Base-by-base conservation (phyloP, 352 stramenopile species). In the Pseudoperonospora humuli region DNA sequence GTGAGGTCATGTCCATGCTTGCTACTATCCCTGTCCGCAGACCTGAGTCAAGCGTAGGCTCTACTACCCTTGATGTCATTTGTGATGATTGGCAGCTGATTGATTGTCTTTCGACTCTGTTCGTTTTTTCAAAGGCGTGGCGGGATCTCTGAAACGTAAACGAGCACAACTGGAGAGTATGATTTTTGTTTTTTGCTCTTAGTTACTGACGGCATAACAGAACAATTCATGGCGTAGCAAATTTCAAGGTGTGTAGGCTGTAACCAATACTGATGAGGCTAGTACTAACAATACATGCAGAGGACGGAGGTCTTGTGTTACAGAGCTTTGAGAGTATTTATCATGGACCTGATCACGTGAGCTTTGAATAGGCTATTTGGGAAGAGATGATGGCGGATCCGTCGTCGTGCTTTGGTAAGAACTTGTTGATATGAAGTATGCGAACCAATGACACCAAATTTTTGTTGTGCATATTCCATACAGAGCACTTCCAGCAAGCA, bases 381-480 rank as follows among this genome's bases (percentile, higher is more conserved):
- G 77, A 93, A 67, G 80, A 90, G 46, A 93, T 93, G 80, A 77
- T 93, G 41, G 80, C 80, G 18, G 76, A 93, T 59, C 80, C 80
- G 3, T 79, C 77, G 14, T 69, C 70, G 3, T 93, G 80, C 38
- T 86, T 93, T 23, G 67, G 80, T 90, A 64, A 13, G 53, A n/a
- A 41, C 10, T 37, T 7, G 18, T 21, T 45, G 5, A 7, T 36
- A 4, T 19, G 11, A 19, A 15, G 24, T 33, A 25, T 45, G 15
- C 13, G 1, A 8, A 7, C 41, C 47, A n/a, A 21, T 42, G 15
- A 39, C 49, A 23, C 10, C 17, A 50, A 41, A 3, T 33, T 15
- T 51, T 37, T 50, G 10, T 38, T 54, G 2, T 18, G 19, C 18
- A 14, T 34, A 18, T 8, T 29, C 2, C 51, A 17, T 7, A 11